Conservation (phyloP, 257 asterid genomes). For the Solanum pimpinellifolium region DNA sequence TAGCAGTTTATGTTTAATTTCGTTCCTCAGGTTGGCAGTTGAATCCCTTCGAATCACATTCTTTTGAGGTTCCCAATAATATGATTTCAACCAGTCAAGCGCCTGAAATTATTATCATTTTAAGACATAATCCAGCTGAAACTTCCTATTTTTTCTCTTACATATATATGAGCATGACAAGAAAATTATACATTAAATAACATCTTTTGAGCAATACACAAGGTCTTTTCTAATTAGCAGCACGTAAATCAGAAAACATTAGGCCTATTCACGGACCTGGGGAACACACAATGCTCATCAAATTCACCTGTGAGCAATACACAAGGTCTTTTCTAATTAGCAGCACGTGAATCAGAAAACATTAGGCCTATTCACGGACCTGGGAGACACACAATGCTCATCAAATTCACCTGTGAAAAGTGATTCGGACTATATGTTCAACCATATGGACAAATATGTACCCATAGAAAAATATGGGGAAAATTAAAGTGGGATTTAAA, state of each 20-base stretch:
- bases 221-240: neutral
- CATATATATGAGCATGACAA: neutral
- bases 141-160: neutral
- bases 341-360: neutral
- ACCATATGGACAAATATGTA: neutral
- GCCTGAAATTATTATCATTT: slow-evolving; percentile 40
- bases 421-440: neutral
- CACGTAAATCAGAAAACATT: neutral
- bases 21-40: slow-evolving; percentile 31
- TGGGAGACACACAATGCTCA: neutral
- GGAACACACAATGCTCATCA: neutral
- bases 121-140: neutral
- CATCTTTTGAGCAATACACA: neutral
- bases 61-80: slow-evolving; percentile 88
- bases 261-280: neutral
- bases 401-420: neutral
- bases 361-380: neutral
- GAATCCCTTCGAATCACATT: slow-evolving; percentile 33
- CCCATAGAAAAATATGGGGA: neutral
- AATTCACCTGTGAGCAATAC: neutral
- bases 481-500: neutral
- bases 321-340: neutral
- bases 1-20: slow-evolving; percentile 43
- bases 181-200: neutral
- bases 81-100: slow-evolving; percentile 74